Conservation (phyloP, 2,329 filamentous ascomycete genomes). For the Hymenotorrendiella dingleyae region DNA sequence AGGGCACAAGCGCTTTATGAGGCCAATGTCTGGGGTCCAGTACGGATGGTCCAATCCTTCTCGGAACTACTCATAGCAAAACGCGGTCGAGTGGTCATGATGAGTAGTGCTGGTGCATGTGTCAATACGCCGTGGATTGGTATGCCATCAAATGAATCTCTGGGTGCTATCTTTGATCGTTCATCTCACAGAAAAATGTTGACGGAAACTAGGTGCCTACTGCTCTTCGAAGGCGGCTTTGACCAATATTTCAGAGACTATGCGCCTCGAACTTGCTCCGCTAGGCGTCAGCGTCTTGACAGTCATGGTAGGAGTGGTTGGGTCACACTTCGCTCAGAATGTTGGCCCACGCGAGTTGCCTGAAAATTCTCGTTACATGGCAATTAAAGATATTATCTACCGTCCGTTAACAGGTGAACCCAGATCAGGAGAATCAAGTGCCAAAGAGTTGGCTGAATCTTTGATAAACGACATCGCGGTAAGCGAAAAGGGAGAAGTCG, state of each 20-base stretch:
- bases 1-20: slow-evolving; percentile 25
- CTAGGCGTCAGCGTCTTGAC: slow-evolving; percentile 11
- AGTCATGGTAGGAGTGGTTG: slow-evolving; percentile 10
- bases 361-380: not conserved
- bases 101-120: slow-evolving; percentile 31
- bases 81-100: slow-evolving; percentile 37
- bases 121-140: slow-evolving; percentile 6
- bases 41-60: slow-evolving; percentile 26
- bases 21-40: slow-evolving; percentile 27
- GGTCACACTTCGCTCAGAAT: slow-evolving; percentile 2
- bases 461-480: not conserved
- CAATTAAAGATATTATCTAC: not conserved
- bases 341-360: not conserved
- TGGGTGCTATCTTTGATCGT: not conserved
- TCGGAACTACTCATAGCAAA: slow-evolving; percentile 12
- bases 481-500: not conserved
- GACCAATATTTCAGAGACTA: slow-evolving; percentile 6
- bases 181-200: not conserved
- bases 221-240: slow-evolving; percentile 12
- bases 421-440: not conserved
- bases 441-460: not conserved
- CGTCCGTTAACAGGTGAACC: not conserved
- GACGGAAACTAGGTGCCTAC: slow-evolving; percentile 13
- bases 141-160: not conserved
- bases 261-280: slow-evolving; percentile 12